These are phyloP conservation scores for Kodamaea restingae DNA, from an alignment of 805 yeast species.

Conservation along the genomic window DNA sequence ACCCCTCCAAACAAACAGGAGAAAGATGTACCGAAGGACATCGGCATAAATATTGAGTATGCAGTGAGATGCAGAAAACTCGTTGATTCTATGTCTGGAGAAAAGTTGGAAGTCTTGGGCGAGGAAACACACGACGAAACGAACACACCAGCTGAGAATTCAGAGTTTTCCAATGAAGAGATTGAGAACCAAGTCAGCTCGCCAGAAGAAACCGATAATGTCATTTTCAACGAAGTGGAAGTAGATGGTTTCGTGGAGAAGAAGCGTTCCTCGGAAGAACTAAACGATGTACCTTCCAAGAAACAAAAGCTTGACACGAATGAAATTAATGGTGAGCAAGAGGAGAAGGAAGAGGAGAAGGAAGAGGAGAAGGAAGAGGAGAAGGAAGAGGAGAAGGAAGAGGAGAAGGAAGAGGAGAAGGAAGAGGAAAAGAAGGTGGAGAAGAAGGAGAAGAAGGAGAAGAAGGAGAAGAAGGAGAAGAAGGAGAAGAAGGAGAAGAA, in stretches of 20 bases:
- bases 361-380: slow-evolving; percentile 4
- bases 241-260: slow-evolving; percentile 3
- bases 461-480: slow-evolving; percentile 2
- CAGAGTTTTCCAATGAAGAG: too few relatives aligned
- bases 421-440: slow-evolving; percentile 12
- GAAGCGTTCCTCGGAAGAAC: slow-evolving; percentile 2
- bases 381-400: slow-evolving; percentile 13
- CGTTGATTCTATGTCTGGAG: slow-evolving; percentile 32
- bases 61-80: slow-evolving; percentile 40
- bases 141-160: slow-evolving; percentile 8
- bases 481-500: slow-evolving; percentile 10
- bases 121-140: slow-evolving; percentile 7
- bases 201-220: slow-evolving; percentile 3
- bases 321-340: slow-evolving; percentile 12
- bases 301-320: slow-evolving; percentile 7
- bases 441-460: slow-evolving; percentile 12
- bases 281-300: slow-evolving; percentile 5
- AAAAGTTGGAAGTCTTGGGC: slow-evolving; percentile 31
- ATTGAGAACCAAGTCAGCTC: too few relatives aligned
- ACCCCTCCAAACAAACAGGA: slow-evolving; percentile 16
- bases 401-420: slow-evolving; percentile 14
- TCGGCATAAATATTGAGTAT: slow-evolving; percentile 24
- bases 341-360: slow-evolving; percentile 14
- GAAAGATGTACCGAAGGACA: slow-evolving; percentile 11
- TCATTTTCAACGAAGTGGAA: slow-evolving; percentile 6